Base-by-base conservation (phyloP, 352 stramenopile genomes). In the Phytophthora podocarpi region DNA sequence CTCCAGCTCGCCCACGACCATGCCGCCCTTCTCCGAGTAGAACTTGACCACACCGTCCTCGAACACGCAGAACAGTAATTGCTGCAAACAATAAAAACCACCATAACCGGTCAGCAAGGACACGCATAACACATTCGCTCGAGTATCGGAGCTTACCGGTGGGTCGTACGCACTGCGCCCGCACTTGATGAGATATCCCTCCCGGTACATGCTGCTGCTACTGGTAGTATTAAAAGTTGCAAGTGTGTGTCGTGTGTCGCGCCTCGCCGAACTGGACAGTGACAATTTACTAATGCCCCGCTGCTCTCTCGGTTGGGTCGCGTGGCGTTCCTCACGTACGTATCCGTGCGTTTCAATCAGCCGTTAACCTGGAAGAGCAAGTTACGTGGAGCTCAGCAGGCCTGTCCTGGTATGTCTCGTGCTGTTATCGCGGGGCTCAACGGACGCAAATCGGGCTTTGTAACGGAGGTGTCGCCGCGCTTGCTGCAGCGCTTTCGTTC, bases 161-260 rank as follows among this genome's bases (percentile, higher is more conserved):
- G 73, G 39, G 47, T 90, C 82, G 54, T 83, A 87, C 28, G 41
- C 48, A 31, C 63, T 71, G 20, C 65, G 70, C 1, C 72, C 78
- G 36, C 78, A 89, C 59, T 86, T 83, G 60, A 91, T 70, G 51
- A 93, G 69, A 45, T 90, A 93, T 51, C 84, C 84, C 59, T 93
- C 84, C 59, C 84, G 75, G 61, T 93, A 93, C 84, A 93, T 93
- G 45, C 9, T 57, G 32, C 23, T 46, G 31, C 24, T n/a, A n/a
- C n/a, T n/a, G 39, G 40, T 39, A 27, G n/a, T n/a, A n/a, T n/a
- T n/a, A n/a, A n/a, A n/a, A n/a, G n/a, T n/a, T n/a, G n/a, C n/a
- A n/a, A n/a, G n/a, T n/a, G n/a, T n/a, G n/a, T n/a, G n/a, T n/a
- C n/a, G 16, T 41, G 20, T 42, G 46, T 52, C 37, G 39, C 40